Percentiles rank a stretch among this genome's conserved stretches.
phyloP scores from a whole-genome alignment of 257 asterid genomes.

The Capsicum baccatum region DNA sequence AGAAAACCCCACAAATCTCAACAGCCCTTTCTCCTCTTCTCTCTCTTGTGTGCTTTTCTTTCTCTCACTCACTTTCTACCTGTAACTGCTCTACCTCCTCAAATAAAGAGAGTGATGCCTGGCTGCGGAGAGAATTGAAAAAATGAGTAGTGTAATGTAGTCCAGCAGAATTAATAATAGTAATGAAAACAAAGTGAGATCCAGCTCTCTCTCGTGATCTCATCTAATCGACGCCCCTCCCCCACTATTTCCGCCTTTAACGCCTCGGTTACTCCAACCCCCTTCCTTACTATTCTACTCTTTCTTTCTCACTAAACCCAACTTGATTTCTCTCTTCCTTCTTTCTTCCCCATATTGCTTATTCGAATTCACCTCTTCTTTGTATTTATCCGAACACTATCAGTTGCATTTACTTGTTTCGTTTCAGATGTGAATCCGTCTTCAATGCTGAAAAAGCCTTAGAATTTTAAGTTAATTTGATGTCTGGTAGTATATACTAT shows the following conservation, averaged over 20 bases:
- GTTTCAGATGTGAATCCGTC: constrained; percentile 6
- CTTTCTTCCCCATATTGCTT: neutral
- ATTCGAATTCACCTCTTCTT: neutral
- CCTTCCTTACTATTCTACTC: constrained; percentile 41
- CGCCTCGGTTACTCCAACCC: constrained; percentile 27
- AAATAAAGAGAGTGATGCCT: constrained; percentile 29
- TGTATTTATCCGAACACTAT: neutral
- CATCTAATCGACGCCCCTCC: neutral
- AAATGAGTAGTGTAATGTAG: constrained; percentile 6
- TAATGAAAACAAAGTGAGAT: constrained; percentile 33
- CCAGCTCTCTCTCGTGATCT: constrained; percentile 28
- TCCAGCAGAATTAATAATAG: neutral
- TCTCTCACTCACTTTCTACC: constrained; percentile 28
- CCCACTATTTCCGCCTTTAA: constrained; percentile 29
- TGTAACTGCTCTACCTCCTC: neutral
- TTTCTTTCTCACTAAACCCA: constrained; percentile 23
- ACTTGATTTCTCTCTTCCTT: neutral
- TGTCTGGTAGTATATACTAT: neutral
- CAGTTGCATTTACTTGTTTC: neutral
- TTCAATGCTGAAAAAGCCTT: neutral
- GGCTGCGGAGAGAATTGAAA: neutral
- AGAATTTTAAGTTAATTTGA: too few relatives aligned
- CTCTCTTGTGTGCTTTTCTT: constrained; percentile 33
- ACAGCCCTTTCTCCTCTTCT: constrained; percentile 36
- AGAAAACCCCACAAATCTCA: constrained; percentile 64